Evolutionary conservation across 208 protist species (phyloP), one percentile per base, ranked within the genome.

Genomic region (Tritrichomonas foetus): DNA sequence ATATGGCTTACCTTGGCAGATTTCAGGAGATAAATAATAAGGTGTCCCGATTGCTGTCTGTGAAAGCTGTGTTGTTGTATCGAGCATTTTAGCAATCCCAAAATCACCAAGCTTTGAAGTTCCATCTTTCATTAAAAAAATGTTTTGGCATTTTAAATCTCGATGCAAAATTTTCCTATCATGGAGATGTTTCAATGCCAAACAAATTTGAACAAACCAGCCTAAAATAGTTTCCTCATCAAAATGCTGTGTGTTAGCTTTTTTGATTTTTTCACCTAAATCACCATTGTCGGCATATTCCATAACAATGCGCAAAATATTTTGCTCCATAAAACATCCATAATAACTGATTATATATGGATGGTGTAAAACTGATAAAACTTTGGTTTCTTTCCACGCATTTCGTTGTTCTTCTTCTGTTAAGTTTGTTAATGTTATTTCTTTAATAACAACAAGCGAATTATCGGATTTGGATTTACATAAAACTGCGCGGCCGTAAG

Each of bases 121-220:
- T 9, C 36, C 53, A 72, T 94, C 78, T 94, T 14, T 27, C 22
- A 66, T 14, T 16, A 94, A 20, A 50, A 94, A 94, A 20, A 94
- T 72, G 20, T 94, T 94, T 80, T 94, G 84, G 14, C 5, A 53
- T 55, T 94, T 89, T 25, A 97, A 9, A 93, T 97, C 96, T n/a
- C 96, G 94, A 93, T 97, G 96, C 13, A 97, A 78, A 53, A 97
- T 95, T 53, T 96, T 96, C 0, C 92, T 74, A 22, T 95, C 95
- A 93, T 97, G 96, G 22, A 96, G 64, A 69, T 97, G 95, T 49
- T 96, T 94, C 3, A 97, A 66, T 25, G 94, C 96, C 3, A 96
- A 50, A 49, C 92, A 95, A 3, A 97, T 93, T 93, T 97, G 95
- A 25, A 95, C 92, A 64, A 96, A 96, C 94, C 94, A 96, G 0